Evolutionary conservation across 257 asterid species (phyloP).

Genomic region (Buddleja alternifolia): DNA sequence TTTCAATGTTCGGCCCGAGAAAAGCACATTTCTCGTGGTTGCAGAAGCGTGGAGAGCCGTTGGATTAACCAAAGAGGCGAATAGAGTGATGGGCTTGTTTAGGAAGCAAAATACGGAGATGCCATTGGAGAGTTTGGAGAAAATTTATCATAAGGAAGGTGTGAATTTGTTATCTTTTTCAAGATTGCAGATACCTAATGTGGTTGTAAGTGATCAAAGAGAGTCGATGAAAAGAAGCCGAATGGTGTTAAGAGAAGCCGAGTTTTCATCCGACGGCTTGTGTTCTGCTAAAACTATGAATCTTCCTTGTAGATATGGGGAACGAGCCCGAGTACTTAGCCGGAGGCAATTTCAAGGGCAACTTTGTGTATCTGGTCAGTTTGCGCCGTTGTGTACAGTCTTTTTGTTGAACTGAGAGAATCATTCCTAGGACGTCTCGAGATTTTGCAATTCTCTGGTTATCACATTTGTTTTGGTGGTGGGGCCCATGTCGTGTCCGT

Average conservation of each 20-base stretch:
- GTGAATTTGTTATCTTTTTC: slow-evolving; percentile 28
- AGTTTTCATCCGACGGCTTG: slow-evolving; percentile 41
- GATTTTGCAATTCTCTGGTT: too few relatives aligned
- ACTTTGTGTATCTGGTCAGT: slow-evolving; percentile 41
- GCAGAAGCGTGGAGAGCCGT: slow-evolving; percentile 56
- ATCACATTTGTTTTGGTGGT: too few relatives aligned
- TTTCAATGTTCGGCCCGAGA: slow-evolving; percentile 52
- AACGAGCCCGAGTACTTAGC: slow-evolving; percentile 42
- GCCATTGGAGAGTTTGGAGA: slow-evolving; percentile 48
- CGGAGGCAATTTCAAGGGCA: slow-evolving; percentile 54
- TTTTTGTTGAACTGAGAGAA: slow-evolving; percentile 45
- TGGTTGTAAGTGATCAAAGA: slow-evolving; percentile 50
- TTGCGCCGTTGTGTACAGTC: slow-evolving; percentile 49
- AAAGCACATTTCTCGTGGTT: slow-evolving; percentile 43
- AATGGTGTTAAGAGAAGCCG: slow-evolving; percentile 54
- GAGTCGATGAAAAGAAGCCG: slow-evolving; percentile 41
- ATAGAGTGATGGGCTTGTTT: slow-evolving; percentile 26
- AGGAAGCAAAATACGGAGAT: slow-evolving; percentile 27
- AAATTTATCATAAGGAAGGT: slow-evolving; percentile 47
- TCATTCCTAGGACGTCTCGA: neutral
- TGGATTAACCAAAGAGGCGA: slow-evolving; percentile 51
- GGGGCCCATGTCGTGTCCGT: too few relatives aligned
- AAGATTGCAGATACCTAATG: slow-evolving; percentile 59
- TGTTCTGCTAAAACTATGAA: slow-evolving; percentile 45
- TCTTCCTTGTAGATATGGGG: slow-evolving; percentile 41